phyloP scores from a whole-genome alignment of 116 monocot species.

The Trichopus zeylanicus region DNA sequence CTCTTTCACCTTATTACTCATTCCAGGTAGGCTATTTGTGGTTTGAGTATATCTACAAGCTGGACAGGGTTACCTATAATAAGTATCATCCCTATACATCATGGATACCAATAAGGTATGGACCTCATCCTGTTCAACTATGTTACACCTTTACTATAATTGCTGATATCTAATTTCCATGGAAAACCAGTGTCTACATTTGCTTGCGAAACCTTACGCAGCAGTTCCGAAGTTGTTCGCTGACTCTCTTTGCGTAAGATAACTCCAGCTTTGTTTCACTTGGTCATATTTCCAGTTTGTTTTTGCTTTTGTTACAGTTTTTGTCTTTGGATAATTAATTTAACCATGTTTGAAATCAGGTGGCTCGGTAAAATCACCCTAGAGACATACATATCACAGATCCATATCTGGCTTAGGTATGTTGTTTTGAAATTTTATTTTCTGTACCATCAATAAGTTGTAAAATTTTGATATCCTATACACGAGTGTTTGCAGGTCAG shows the following conservation, averaged over 20 bases:
- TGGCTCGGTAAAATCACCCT: slow-evolving; percentile 97
- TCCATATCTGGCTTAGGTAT: slow-evolving; percentile 93
- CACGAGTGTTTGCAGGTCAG: slow-evolving; percentile 44
- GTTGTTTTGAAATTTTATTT: neutral
- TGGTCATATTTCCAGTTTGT: neutral
- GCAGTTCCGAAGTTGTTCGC: slow-evolving; percentile 50
- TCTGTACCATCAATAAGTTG: neutral
- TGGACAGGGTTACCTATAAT: slow-evolving; percentile 86
- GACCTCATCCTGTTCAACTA: neutral
- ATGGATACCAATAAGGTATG: slow-evolving; percentile 97
- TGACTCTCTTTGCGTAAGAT: slow-evolving; percentile 93
- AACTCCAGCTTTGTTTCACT: neutral
- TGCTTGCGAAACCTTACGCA: slow-evolving; percentile 85
- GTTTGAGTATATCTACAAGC: slow-evolving; percentile 90
- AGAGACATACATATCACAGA: slow-evolving; percentile 94
- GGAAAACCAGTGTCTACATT: slow-evolving; percentile 64
- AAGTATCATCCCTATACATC: slow-evolving; percentile 96
- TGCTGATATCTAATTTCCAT: neutral
- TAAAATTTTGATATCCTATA: neutral
- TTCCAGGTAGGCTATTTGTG: slow-evolving; percentile 74
- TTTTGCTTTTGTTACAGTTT: neutral
- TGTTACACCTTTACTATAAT: neutral
- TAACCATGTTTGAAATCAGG: slow-evolving; percentile 20
- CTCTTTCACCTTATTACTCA: neutral
- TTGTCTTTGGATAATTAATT: neutral